Percentiles rank a stretch among this genome's conserved stretches.
Evolutionary conservation across 257 asterid genomes (phyloP).

Genomic region (Jacaranda mimosifolia): DNA sequence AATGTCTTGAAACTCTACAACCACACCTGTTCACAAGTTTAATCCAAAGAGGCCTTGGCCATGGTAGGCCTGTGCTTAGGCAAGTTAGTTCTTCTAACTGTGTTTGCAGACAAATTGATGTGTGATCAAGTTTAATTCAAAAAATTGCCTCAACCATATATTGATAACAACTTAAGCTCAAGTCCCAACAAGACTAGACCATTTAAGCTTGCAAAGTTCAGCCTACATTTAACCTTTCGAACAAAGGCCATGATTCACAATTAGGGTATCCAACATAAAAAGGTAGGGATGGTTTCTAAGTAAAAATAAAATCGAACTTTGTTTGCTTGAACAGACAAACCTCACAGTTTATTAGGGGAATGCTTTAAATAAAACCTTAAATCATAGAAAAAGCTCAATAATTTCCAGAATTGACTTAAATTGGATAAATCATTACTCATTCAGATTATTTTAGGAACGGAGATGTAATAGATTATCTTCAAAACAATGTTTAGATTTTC

Average conservation of each 20-base stretch:
- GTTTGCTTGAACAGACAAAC: constrained; percentile 7
- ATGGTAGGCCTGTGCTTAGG: neutral
- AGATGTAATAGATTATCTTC: too few relatives aligned
- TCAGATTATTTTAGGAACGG: too few relatives aligned
- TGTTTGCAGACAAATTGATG: too few relatives aligned
- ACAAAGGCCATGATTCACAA: too few relatives aligned
- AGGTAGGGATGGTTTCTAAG: too few relatives aligned
- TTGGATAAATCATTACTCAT: neutral
- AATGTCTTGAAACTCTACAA: neutral
- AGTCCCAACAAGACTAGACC: neutral
- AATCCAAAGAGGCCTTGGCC: neutral
- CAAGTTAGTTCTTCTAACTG: neutral
- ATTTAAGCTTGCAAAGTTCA: neutral
- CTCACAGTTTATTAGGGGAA: neutral
- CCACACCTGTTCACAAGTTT: neutral
- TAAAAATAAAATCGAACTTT: neutral
- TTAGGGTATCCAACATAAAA: too few relatives aligned
- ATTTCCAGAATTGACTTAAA: neutral
- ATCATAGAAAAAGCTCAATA: neutral
- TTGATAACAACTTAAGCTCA: constrained; percentile 1
- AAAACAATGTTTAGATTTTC: too few relatives aligned
- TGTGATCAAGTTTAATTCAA: neutral
- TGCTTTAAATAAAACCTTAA: neutral
- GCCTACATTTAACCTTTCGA: too few relatives aligned
- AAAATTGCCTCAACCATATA: neutral